Evolutionary conservation across 345 rosid genomes (phyloP).

Genomic region (Brassica juncea): DNA sequence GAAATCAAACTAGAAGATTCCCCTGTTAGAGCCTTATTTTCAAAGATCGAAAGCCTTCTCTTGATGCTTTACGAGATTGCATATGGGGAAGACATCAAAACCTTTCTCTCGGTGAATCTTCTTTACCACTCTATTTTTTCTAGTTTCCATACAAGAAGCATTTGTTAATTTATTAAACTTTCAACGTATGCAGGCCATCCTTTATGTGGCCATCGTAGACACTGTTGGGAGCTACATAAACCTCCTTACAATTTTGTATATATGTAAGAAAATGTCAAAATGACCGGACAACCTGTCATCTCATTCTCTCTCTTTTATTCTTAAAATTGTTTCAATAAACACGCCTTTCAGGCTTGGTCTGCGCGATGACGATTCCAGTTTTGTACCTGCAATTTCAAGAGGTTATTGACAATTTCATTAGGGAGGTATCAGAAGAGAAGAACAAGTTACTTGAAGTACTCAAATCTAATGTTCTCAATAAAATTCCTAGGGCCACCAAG

Average conservation of each 20-base stretch:
- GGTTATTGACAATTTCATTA: conserved; percentile 16
- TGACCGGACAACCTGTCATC: not conserved
- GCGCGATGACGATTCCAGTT: conserved; percentile 29
- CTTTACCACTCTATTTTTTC: not conserved
- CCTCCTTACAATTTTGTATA: conserved; percentile 27
- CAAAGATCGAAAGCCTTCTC: conserved; percentile 5
- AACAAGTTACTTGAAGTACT: conserved; percentile 16
- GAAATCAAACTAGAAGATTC: conserved; percentile 25
- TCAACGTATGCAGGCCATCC: conserved; percentile 18
- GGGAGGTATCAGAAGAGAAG: conserved; percentile 14
- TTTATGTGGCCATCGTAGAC: conserved; percentile 33
- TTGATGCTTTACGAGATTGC: conserved; percentile 25
- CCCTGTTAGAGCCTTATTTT: conserved; percentile 12
- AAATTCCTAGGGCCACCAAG: conserved; percentile 30
- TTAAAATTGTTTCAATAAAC: conserved; percentile 4
- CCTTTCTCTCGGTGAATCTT: conserved; percentile 27
- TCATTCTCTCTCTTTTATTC: not conserved
- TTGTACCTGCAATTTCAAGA: conserved; percentile 18
- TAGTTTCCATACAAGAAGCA: conserved; percentile 14
- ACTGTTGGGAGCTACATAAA: conserved; percentile 27
- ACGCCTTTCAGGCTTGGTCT: conserved; percentile 26
- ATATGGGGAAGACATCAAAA: conserved; percentile 31
- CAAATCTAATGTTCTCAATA: conserved; percentile 14
- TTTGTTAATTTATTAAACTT: conserved; percentile 11
- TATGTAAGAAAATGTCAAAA: conserved; percentile 19